These are phyloP conservation scores for Sugiyamaella novakii DNA, from an alignment of 1,139 yeast species.

Conservation along the genomic window DNA sequence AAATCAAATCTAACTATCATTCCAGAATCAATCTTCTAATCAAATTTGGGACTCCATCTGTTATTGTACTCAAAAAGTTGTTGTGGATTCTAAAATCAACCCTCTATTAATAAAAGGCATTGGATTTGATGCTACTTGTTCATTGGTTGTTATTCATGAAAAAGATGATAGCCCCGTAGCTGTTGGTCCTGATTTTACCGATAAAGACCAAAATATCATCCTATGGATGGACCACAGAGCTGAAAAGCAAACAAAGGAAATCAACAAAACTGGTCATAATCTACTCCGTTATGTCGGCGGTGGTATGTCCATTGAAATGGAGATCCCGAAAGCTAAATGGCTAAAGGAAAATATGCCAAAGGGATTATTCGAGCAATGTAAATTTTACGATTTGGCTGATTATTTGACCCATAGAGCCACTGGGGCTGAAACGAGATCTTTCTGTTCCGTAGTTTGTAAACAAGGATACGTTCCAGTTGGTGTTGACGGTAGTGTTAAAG, in stretches of 20 bases:
- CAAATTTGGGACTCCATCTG: conserved; percentile 93
- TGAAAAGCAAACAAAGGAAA: conserved; percentile 74
- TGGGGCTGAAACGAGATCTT: conserved; percentile 80
- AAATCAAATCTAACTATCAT: conserved; percentile 52
- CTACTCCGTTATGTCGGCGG: conserved; percentile 94
- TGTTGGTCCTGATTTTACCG: conserved; percentile 87
- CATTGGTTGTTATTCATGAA: conserved; percentile 78
- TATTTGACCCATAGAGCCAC: conserved; percentile 89
- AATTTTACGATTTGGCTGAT: conserved; percentile 91
- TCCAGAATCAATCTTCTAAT: conserved; percentile 77
- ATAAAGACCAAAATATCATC: conserved; percentile 75
- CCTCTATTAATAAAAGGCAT: conserved; percentile 72
- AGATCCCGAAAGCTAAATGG: conserved; percentile 96
- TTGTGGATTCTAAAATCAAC: conserved; percentile 73
- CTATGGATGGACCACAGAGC: conserved; percentile 99
- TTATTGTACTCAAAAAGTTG: conserved; percentile 71
- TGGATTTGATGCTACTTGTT: conserved; percentile 97
- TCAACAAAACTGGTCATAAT: conserved; percentile 78
- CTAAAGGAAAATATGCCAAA: conserved; percentile 82
- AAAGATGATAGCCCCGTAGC: conserved; percentile 69
- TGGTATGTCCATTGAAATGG: conserved; percentile 97
- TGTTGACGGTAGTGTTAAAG: conserved; percentile 78
- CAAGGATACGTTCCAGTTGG: conserved; percentile 94
- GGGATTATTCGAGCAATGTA: conserved; percentile 60
- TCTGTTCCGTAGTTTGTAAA: conserved; percentile 89